Conservation (phyloP, 129 eudicot genomes). For the Centella asiatica region DNA sequence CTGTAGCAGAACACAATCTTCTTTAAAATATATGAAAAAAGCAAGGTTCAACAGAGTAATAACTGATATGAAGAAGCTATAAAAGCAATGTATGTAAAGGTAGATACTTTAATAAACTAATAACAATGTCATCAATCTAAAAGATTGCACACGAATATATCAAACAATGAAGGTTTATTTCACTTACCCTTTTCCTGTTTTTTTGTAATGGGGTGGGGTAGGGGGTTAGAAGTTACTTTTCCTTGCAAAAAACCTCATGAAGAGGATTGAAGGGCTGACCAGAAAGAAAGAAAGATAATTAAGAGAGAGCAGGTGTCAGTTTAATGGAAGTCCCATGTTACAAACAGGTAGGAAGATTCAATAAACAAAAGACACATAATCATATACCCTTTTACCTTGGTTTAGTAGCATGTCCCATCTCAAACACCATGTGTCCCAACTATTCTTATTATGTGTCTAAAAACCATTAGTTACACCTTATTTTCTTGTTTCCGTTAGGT, state of each 20-base stretch:
- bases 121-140: neutral
- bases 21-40: neutral
- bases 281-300: neutral
- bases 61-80: neutral
- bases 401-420: conserved; percentile 3
- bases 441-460: neutral
- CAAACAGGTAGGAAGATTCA: neutral
- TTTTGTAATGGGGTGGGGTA: neutral
- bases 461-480: neutral
- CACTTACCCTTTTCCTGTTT: neutral
- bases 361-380: conserved; percentile 1
- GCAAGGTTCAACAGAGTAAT: neutral
- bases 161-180: conserved; percentile 1
- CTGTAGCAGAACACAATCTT: neutral
- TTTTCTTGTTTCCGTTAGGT: neutral
- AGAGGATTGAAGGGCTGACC: neutral
- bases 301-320: conserved; percentile 11
- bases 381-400: conserved; percentile 1
- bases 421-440: neutral
- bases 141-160: neutral
- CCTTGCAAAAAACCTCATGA: conserved; percentile 3
- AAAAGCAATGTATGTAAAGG: neutral
- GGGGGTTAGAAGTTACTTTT: conserved; percentile 15
- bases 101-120: neutral
- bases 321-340: conserved; percentile 5